Base-by-base conservation (phyloP, 345 rosid species). In the Eucalyptus viminalis region DNA sequence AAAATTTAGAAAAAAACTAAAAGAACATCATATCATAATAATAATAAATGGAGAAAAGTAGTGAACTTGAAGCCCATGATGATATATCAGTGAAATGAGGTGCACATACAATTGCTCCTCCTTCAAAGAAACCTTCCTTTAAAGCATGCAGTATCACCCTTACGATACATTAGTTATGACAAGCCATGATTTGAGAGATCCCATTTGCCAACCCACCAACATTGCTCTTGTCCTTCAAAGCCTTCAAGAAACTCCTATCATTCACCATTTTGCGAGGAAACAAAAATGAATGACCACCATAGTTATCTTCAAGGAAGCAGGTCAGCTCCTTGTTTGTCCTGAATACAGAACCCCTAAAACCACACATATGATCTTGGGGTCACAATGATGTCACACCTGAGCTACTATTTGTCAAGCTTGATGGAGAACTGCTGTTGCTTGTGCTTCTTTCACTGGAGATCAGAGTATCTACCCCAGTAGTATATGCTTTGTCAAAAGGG, bases 51-150 rank as follows among this genome's bases (percentile, higher is more conserved):
- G 49, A 51, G 37, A 14, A 37, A 85, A 86, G 88, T 86, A 88
- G 31, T 54, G 37, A 97, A 98, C 99, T 95, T 81, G 93, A 94
- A 91, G 93, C 93, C 94, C 93, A 90, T 22, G 89, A 49, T 29
- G 93, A 93, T 90, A 95, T 88, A 92, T 97, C 99, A 49, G 91
- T 67, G 45, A 90, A 90, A 87, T 25, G 85, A 62, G 97, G 98
- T 54, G 97, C 97, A 81, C 98, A 94, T 76, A 97, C 91, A 90
- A 97, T 92, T 11, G 99, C 98, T 49, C 98, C 98, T 87, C 94
- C 99, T 92, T 97, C 98, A 65, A 96, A 93, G 90, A 93, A 91
- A 67, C 99, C 97, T 91, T 96, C 95, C 92, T 93, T 95, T 90
- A 90, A 93, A 88, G 98, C 95, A 89, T 92, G 95, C 90, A 97